phyloP scores from a whole-genome alignment of 345 rosid species.

The Eucalyptus regnans region DNA sequence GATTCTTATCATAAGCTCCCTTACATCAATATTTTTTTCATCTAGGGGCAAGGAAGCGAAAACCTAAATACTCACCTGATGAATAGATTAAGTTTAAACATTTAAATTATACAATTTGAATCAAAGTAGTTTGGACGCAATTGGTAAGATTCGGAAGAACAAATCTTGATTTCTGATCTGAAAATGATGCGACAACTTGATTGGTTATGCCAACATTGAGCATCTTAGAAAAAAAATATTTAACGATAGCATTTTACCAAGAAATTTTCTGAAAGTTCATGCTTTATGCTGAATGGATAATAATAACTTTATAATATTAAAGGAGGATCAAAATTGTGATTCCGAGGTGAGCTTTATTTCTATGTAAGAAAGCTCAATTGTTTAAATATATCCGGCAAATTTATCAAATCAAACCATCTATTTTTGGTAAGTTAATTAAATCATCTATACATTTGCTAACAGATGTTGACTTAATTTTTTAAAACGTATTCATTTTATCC shows the following conservation, averaged over 20 bases:
- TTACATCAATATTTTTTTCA: too few species aligned
- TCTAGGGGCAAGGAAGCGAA: neutral
- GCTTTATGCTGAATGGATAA: neutral
- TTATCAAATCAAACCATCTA: neutral
- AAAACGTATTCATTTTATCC: neutral
- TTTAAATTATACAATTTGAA: too few species aligned
- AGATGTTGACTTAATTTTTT: accelerated
- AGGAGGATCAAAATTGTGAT: neutral
- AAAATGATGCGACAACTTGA: too few species aligned
- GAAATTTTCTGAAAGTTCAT: neutral
- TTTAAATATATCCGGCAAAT: accelerated
- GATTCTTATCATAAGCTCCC: neutral
- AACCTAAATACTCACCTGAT: neutral
- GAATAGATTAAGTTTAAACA: accelerated
- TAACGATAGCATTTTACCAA: neutral
- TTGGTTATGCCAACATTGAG: neutral
- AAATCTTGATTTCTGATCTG: accelerated
- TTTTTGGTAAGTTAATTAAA: neutral
- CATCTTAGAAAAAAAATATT: too few species aligned
- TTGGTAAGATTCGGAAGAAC: accelerated
- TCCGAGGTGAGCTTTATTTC: neutral
- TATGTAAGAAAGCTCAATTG: neutral
- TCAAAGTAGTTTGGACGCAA: too few species aligned
- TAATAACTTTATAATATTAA: too few species aligned
- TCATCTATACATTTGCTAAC: neutral